Conservation (phyloP, 2,329 filamentous ascomycete genomes). For the Coniochaeta sp. region DNA sequence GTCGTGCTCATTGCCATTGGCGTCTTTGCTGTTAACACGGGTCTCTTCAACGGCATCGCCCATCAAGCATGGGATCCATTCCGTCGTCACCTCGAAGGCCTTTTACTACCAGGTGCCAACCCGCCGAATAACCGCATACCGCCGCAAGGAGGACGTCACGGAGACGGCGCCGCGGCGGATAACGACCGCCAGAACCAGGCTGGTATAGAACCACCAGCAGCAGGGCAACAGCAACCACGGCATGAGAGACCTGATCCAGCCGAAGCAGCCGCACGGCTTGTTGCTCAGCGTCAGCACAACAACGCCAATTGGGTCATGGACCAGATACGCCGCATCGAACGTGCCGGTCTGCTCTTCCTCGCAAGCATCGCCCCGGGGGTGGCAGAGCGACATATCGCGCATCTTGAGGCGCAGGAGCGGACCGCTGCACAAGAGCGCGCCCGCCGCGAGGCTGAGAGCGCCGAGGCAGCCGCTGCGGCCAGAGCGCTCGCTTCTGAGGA, state of each 20-base stretch:
- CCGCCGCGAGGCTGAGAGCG: constrained; percentile 29
- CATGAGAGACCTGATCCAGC: constrained; percentile 32
- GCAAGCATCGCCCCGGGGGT: constrained; percentile 61
- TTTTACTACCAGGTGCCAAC: constrained; percentile 45
- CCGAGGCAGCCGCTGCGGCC: constrained; percentile 9
- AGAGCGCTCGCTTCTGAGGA: not conserved
- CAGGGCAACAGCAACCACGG: constrained; percentile 9
- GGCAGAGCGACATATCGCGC: constrained; percentile 57
- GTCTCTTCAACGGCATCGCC: constrained; percentile 46
- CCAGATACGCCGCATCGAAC: constrained; percentile 47
- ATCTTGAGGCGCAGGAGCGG: constrained; percentile 44
- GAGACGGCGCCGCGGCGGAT: constrained; percentile 13
- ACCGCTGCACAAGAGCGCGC: constrained; percentile 36
- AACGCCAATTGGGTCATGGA: constrained; percentile 43
- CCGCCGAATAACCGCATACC: constrained; percentile 11
- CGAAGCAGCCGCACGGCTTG: constrained; percentile 45
- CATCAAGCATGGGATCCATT: constrained; percentile 50
- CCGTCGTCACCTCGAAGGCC: constrained; percentile 49
- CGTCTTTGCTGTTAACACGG: constrained; percentile 54
- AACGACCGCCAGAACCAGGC: constrained; percentile 17
- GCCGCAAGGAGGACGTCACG: constrained; percentile 12
- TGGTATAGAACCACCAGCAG: constrained; percentile 14
- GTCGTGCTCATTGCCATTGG: constrained; percentile 45
- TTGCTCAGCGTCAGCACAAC: constrained; percentile 35
- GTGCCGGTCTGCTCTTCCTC: constrained; percentile 54